Base-by-base conservation (phyloP, 2,329 filamentous ascomycete genomes). In the Phyllachora maydis region DNA sequence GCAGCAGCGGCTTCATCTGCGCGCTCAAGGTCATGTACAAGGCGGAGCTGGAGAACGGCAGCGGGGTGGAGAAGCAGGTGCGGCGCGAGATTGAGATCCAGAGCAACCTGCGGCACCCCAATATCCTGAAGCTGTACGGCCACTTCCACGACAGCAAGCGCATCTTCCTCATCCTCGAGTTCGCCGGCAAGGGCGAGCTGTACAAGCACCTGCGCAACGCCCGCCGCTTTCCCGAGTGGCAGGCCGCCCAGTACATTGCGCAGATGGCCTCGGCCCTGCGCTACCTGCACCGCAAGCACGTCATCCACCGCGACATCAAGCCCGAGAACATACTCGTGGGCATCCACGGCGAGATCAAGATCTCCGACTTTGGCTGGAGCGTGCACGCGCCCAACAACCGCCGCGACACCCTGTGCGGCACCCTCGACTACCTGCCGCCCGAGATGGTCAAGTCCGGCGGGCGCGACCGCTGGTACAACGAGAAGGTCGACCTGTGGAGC, bases 341-440 rank as follows among this genome's bases (percentile, higher is more conserved):
- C 9, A 82, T 95, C 29, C 85, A 95, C 43, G 88, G 83, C 34
- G 88, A 98, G 56, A 83, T 98, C 54, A 98, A 98, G 51, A 83
- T 98, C 41, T 90, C 81, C 4, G 88, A 98, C 48, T 98, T 95
- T 41, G 85, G 88, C 23, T 98, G 88, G 88, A 90, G 78, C 44
- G 88, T 95, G 4, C 88, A 98, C 48, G 88, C 88, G 4, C 88
- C 88, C 14, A 93, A 91, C 49, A 90, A 85, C 52, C 61, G 88
- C 36, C 65, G 88, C 31, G 75, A 83, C 41, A 98, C 88, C 26
- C 83, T 95, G 68, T 98, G 88, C 46, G 88, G 88, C 32, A 98
- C 88, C 11, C 66, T 95, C 19, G 88, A 98, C 51, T 98, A 98
- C 47, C 65, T 98, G 10, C 88, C 88, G 3, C 88, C 88, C 4